A percentile compares a stretch with the other conserved stretches of the same genome.
Conservation (phyloP, 805 yeast genomes). For the Zygosaccharomyces gambellarensis region DNA sequence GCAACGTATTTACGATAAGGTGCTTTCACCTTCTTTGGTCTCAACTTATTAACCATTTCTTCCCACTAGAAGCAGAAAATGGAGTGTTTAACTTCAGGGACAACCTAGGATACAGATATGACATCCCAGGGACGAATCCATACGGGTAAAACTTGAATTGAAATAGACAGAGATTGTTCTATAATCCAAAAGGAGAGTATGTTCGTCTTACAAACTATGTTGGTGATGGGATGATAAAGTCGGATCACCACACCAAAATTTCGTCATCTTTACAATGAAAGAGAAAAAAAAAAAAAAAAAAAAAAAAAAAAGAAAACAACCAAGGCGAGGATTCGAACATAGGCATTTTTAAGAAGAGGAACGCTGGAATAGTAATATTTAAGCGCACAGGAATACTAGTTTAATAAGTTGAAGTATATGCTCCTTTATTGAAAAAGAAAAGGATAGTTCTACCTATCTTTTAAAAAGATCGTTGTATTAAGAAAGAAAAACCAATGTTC, state of each 20-base stretch:
- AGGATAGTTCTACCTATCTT: not conserved
- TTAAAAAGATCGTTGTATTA: not conserved
- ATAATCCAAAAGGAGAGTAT: not conserved
- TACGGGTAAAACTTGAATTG: not conserved
- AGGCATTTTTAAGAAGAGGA: not conserved
- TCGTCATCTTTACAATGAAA: not conserved
- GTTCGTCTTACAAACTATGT: not conserved
- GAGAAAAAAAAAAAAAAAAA: not conserved
- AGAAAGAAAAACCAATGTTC: conserved; percentile 23
- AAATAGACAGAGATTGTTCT: not conserved
- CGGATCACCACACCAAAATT: not conserved
- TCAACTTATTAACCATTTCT: conserved; percentile 75
- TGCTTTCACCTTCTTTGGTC: conserved; percentile 78
- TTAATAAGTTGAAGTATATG: no score
- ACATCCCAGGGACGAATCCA: conserved; percentile 4
- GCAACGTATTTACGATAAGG: conserved; percentile 73
- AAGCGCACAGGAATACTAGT: no score
- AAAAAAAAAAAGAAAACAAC: not conserved
- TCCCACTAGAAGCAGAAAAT: not conserved
- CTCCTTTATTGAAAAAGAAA: no score
- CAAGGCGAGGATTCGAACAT: not conserved
- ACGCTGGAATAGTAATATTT: not conserved
- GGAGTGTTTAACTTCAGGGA: not conserved
- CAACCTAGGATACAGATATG: conserved; percentile 2
- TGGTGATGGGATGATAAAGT: not conserved